Conservation (phyloP, 23 red algal species). For the Chondrus crispus region DNA sequence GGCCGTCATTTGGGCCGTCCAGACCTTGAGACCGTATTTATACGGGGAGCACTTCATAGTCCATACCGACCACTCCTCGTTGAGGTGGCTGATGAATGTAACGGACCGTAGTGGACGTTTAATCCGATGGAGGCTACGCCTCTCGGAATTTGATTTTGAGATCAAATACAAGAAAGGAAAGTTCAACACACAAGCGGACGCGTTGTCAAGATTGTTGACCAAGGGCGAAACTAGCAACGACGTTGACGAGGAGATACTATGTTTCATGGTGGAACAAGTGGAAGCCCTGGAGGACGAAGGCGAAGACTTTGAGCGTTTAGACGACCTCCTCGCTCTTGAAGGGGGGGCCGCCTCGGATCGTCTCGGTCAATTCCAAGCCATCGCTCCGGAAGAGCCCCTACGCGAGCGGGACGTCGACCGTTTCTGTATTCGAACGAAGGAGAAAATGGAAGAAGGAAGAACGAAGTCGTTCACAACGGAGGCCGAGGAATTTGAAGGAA, state of each 20-base stretch:
- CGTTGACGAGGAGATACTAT: neutral
- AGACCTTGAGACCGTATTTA: neutral
- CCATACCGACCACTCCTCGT: constrained; percentile 8
- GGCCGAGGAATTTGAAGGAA: neutral
- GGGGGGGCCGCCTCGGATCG: neutral
- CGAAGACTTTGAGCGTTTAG: neutral
- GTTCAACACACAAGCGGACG: neutral
- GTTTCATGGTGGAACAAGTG: neutral
- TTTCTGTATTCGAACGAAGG: neutral
- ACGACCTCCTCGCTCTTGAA: neutral
- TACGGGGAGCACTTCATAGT: neutral
- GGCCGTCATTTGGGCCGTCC: neutral
- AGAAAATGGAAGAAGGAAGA: neutral
- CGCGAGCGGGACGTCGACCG: neutral
- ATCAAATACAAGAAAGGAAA: neutral
- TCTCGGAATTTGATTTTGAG: neutral
- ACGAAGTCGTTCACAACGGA: neutral
- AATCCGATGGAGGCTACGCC: neutral
- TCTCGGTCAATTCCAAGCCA: neutral
- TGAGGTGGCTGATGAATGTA: constrained; percentile 10
- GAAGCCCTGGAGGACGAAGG: neutral
- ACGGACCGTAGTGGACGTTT: neutral
- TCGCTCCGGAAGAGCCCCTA: neutral
- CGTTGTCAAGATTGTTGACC: neutral
- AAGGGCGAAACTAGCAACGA: neutral